Conservation (phyloP, 129 eudicot species). For the Flaveria robusta region DNA sequence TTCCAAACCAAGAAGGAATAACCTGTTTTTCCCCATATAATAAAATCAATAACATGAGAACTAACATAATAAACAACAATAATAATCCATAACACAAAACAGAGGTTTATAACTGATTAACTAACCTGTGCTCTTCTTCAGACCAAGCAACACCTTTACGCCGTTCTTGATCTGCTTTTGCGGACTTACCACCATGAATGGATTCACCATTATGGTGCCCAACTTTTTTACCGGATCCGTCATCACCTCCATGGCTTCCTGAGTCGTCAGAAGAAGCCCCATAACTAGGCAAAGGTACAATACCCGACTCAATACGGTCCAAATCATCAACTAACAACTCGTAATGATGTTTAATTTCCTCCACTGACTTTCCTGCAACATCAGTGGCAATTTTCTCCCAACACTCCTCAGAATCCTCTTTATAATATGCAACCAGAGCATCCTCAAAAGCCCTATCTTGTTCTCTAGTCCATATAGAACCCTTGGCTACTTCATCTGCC, state of each 20-base stretch:
- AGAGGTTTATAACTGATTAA: neutral
- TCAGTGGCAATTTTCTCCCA: constrained; percentile 77
- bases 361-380: constrained; percentile 68
- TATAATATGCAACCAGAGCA: constrained; percentile 68
- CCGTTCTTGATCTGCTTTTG: constrained; percentile 62
- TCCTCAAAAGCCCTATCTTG: constrained; percentile 81
- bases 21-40: constrained; percentile 34
- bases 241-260: constrained; percentile 42
- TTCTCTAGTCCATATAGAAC: constrained; percentile 71
- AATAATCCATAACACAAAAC: neutral
- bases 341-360: constrained; percentile 76
- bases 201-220: constrained; percentile 47
- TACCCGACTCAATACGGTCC: constrained; percentile 71
- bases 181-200: constrained; percentile 56
- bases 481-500: constrained; percentile 44
- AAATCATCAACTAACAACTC: constrained; percentile 75
- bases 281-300: constrained; percentile 71
- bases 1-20: constrained; percentile 62
- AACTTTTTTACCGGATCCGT: constrained; percentile 53
- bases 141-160: constrained; percentile 87
- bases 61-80: neutral
- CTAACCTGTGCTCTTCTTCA: constrained; percentile 80
- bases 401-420: constrained; percentile 54
- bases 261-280: constrained; percentile 45
- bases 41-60: neutral